phyloP scores from a whole-genome alignment of 2,329 filamentous ascomycete species.

The Trichoderma arundinaceum region DNA sequence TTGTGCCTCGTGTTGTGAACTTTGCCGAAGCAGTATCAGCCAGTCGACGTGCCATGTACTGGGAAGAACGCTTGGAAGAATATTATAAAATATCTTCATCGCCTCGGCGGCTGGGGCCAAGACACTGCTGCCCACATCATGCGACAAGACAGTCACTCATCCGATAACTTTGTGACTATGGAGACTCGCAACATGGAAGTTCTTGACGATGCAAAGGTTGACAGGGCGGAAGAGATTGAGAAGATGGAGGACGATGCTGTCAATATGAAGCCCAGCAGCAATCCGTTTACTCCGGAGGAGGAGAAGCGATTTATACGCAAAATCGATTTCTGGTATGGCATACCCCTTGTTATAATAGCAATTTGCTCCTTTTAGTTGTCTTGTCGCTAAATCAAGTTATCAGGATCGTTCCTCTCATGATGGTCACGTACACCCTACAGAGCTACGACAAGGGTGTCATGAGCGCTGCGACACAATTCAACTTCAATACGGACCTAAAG shows the following conservation, averaged over 20 bases:
- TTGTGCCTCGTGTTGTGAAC: not conserved
- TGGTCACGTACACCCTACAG: slow-evolving; percentile 19
- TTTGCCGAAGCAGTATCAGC: slow-evolving; percentile 14
- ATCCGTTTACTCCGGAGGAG: slow-evolving; percentile 11
- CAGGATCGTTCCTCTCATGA: slow-evolving; percentile 22
- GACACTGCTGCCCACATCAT: not conserved
- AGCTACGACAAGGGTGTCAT: slow-evolving; percentile 24
- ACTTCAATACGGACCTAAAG: slow-evolving; percentile 20
- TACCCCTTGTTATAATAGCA: too few species aligned
- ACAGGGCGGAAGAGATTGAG: slow-evolving; percentile 13
- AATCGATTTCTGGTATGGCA: slow-evolving; percentile 22
- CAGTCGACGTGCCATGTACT: not conserved
- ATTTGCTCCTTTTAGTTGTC: too few species aligned
- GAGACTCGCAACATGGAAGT: not conserved
- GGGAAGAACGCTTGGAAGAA: not conserved
- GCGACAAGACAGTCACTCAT: not conserved
- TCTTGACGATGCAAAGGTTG: slow-evolving; percentile 5
- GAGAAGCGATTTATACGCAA: slow-evolving; percentile 14
- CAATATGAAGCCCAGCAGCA: slow-evolving; percentile 7
- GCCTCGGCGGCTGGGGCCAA: not conserved
- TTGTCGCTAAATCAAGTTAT: not conserved
- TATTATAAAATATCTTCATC: slow-evolving; percentile 5
- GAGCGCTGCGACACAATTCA: slow-evolving; percentile 23
- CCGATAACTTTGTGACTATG: not conserved
- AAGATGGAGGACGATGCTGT: slow-evolving; percentile 12